Percentiles rank a stretch among this genome's conserved stretches.
These are phyloP conservation scores for Penicillium capsulatum DNA, from an alignment of 2,329 filamentous ascomycete genomes.

Conservation along the genomic window DNA sequence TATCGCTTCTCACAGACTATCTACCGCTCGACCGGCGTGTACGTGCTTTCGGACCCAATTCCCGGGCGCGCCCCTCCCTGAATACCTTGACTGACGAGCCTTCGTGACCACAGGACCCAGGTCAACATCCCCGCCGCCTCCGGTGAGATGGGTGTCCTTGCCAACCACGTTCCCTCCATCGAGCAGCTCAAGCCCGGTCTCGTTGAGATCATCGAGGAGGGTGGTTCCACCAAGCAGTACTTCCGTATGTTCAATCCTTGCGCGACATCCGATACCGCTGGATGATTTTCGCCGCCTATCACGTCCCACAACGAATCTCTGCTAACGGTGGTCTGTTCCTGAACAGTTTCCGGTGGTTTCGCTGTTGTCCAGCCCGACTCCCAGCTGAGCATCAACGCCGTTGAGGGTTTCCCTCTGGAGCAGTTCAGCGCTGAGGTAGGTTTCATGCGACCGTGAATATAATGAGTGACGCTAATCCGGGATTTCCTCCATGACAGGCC, in stretches of 20 bases:
- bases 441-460: constrained; percentile 3
- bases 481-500: constrained; percentile 45
- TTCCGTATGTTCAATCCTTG: constrained; percentile 66
- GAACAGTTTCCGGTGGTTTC: constrained; percentile 87
- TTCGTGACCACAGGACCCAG: constrained; percentile 71
- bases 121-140: constrained; percentile 98
- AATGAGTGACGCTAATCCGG: constrained; percentile 6
- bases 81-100: constrained; percentile 48
- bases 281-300: too few relatives aligned
- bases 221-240: constrained; percentile 84
- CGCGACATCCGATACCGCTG: too few relatives aligned
- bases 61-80: constrained; percentile 16
- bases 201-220: constrained; percentile 93
- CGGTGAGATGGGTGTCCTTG: constrained; percentile 98
- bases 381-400: constrained; percentile 93
- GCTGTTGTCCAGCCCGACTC: constrained; percentile 96
- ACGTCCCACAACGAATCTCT: too few relatives aligned
- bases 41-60: constrained; percentile 38
- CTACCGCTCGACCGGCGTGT: constrained; percentile 69
- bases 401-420: constrained; percentile 90
- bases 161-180: constrained; percentile 97
- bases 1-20: constrained; percentile 50
- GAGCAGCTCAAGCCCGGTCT: constrained; percentile 98
- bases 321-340: constrained; percentile 17
- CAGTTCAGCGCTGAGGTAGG: constrained; percentile 84